Evolutionary conservation across 805 yeast species (phyloP), one percentile per base, ranked within the genome.

Genomic region (Myxozyma melibiosi): DNA sequence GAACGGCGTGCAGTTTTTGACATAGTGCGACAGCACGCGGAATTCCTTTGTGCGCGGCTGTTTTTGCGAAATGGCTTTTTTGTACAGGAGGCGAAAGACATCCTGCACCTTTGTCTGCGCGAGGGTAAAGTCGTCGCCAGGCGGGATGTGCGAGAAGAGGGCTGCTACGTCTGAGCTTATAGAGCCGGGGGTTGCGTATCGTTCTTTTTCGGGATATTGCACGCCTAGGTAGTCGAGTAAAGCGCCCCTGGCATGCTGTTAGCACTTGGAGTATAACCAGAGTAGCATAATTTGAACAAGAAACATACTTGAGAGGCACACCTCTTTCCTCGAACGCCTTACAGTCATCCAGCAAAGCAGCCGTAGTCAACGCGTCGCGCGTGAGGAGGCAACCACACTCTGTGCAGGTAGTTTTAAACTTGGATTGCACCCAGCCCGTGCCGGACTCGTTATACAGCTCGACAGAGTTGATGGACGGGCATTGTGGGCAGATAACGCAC

Each of bases 1-100:
- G 28, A 57, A 63, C 27, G 35, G 22, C 5, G 65, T 53, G 28
- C 46, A n/a, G 37, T 62, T 64, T 24, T 38, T 6, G 27, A 20
- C 27, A 14, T 38, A 38, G 14, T 3, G 22, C 2, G 27, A 5
- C 18, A 38, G 9, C 2, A 38, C 22, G 9, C 42, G 42, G n/a
- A n/a, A n/a, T n/a, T n/a, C n/a, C n/a, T n/a, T n/a, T n/a, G n/a
- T n/a, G n/a, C n/a, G n/a, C n/a, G n/a, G n/a, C n/a, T n/a, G n/a
- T n/a, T n/a, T n/a, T n/a, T n/a, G n/a, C n/a, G n/a, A n/a, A n/a
- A n/a, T n/a, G n/a, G n/a, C 25, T 22, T 4, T 13, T 6, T 5
- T 11, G 6, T 7, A 16, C 8, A 38, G 8, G 25, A 6, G 6
- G 8, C 3, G 6, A 11, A 13, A 16, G 7, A 38, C n/a, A 16